Percentiles rank a stretch among this genome's conserved stretches.
Conservation (phyloP, 371 early-diverging fungal species). For the Actinomortierella ambigua region DNA sequence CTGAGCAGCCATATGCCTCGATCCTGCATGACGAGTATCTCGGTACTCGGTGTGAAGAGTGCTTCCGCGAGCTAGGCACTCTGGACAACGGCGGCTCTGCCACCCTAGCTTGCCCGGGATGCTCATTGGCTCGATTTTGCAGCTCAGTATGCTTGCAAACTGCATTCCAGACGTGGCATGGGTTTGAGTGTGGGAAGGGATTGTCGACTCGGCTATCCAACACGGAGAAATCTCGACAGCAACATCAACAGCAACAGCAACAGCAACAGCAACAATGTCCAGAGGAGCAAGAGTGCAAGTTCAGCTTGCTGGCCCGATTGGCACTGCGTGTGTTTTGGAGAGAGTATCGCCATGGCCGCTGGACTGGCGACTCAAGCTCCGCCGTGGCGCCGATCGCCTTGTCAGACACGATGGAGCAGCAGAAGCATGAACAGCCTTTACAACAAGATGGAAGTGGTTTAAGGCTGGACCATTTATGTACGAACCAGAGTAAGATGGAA, state of each 20-base stretch:
- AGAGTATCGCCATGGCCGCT: too few relatives aligned
- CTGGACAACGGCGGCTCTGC: background rate
- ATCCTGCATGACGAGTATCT: slow-evolving; percentile 28
- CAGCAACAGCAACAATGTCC: background rate
- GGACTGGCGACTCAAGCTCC: too few relatives aligned
- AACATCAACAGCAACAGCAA: background rate
- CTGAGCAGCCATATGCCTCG: slow-evolving; percentile 37
- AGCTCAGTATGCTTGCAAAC: slow-evolving; percentile 13
- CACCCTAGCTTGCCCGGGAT: slow-evolving; percentile 12
- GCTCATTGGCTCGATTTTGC: slow-evolving; percentile 26
- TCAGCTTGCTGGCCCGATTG: background rate
- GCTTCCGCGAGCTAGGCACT: slow-evolving; percentile 16
- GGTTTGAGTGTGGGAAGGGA: slow-evolving; percentile 23
- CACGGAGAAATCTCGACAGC: slow-evolving; percentile 5
- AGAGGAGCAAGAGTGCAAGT: background rate
- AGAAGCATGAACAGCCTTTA: too few relatives aligned
- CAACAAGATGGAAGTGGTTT: too few relatives aligned
- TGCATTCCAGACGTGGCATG: slow-evolving; percentile 36
- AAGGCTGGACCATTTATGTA: too few relatives aligned
- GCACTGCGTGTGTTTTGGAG: too few relatives aligned
- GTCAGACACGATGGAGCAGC: too few relatives aligned
- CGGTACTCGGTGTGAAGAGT: slow-evolving; percentile 33
- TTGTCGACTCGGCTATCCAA: background rate
- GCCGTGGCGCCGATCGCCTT: too few relatives aligned
- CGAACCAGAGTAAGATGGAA: too few relatives aligned